Percentiles rank a stretch among this genome's conserved stretches.
These are phyloP conservation scores for Thielaviopsis musarum DNA, from an alignment of 2,329 filamentous ascomycete genomes.

Conservation along the genomic window DNA sequence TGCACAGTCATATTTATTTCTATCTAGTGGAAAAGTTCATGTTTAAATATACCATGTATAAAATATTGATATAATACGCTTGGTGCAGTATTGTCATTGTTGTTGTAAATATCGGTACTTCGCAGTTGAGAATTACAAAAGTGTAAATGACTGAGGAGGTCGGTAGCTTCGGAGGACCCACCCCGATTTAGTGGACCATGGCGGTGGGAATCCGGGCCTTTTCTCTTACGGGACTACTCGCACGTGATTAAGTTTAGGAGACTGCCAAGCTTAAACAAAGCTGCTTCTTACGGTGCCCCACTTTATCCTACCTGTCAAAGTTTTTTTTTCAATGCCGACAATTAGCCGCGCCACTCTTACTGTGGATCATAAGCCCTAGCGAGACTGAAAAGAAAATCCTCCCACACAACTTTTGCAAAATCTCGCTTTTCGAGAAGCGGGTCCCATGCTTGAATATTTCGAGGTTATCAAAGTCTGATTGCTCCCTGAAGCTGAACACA, in stretches of 20 bases:
- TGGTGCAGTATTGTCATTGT: too few species aligned
- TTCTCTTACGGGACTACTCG: too few species aligned
- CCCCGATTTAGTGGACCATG: too few species aligned
- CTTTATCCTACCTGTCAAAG: too few species aligned
- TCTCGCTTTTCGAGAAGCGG: background rate
- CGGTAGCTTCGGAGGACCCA: too few species aligned
- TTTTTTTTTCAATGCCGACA: background rate
- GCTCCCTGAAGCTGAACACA: background rate
- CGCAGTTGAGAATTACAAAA: too few species aligned
- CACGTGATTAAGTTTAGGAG: too few species aligned
- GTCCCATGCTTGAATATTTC: background rate
- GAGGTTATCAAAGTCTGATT: background rate
- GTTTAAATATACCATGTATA: background rate
- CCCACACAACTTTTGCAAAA: slow-evolving; percentile 3
- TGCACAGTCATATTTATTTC: background rate
- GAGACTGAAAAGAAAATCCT: background rate
- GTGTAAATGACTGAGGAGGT: too few species aligned
- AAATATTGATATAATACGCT: background rate
- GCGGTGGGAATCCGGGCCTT: too few species aligned
- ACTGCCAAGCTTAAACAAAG: too few species aligned
- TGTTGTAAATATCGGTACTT: too few species aligned
- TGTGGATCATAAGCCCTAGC: slow-evolving; percentile 7
- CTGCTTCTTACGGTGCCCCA: too few species aligned
- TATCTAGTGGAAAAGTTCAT: background rate
- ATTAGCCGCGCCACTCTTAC: slow-evolving; percentile 1